phyloP scores from a whole-genome alignment of 108 stramenopile genomes.

The Discostella stelligeroides region DNA sequence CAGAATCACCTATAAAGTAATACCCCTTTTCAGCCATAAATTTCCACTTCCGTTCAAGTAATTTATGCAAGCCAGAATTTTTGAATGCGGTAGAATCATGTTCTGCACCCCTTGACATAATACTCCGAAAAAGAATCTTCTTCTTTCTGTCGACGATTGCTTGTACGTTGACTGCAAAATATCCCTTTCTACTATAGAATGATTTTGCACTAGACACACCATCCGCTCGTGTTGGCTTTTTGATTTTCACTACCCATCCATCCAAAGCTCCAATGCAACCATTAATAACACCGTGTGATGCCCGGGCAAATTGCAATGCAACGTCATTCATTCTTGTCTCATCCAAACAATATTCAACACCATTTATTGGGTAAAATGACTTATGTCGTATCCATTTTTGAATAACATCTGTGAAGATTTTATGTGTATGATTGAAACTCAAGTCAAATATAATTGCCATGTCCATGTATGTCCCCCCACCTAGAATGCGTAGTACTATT shows the following conservation, averaged over 20 bases:
- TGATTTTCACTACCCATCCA: slow-evolving; percentile 21
- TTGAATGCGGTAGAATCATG: slow-evolving; percentile 35
- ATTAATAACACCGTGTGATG: not conserved
- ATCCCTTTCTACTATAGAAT: slow-evolving; percentile 39
- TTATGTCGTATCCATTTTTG: not conserved
- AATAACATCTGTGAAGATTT: not conserved
- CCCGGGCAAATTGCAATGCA: not conserved
- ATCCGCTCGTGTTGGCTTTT: not conserved
- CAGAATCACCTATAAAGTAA: too few species aligned
- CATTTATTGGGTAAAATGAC: not conserved
- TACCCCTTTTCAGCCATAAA: not conserved
- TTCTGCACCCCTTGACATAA: slow-evolving; percentile 10
- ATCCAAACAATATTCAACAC: not conserved
- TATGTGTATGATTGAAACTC: slow-evolving; percentile 1
- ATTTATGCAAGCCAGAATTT: not conserved
- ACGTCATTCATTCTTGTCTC: not conserved
- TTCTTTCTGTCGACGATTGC: not conserved
- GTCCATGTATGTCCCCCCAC: too few species aligned
- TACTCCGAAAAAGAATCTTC: too few species aligned
- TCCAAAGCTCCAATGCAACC: too few species aligned
- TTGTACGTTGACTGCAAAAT: slow-evolving; percentile 28
- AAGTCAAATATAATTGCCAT: not conserved
- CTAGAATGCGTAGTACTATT: not conserved
- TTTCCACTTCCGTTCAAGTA: not conserved
- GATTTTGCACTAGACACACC: too few species aligned